Evolutionary conservation across 1,139 yeast genomes (phyloP), one percentile per base, ranked within the genome.

Genomic region (Scheffersomyces cryptocercus): DNA sequence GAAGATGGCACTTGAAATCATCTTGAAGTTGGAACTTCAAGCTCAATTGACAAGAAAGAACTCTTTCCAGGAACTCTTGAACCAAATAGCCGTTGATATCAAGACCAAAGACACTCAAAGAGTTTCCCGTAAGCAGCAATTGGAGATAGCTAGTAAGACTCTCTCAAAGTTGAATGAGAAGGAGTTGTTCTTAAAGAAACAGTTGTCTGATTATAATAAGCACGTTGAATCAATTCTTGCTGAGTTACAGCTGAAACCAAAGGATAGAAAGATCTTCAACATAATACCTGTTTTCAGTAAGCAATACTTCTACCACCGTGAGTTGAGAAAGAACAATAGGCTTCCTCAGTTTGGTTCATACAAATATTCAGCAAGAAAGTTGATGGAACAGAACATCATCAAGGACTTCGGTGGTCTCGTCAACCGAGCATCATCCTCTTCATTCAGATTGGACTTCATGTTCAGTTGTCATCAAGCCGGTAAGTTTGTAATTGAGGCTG

Each of bases 71-170:
- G 84, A 79, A 20, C 62, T 93, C 24, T 67, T 93, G 46, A 90
- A 90, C 58, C 89, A 87, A 49, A 85, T 93, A 48, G 96, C 96
- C 0, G 68, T 78, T 42, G 97, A 95, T 52, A 89, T 93, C 53
- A 83, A 84, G 56, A 82, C 88, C 34, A 90, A 90, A 56, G 84
- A 84, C 51, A 79, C 82, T 43, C 86, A 87, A 49, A 76, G 96
- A 47, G 63, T 77, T 12, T 71, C 78, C 31, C 73, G 96, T 26
- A 73, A 75, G 42, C 73, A 78, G 32, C 96, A 89, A 56, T 67
- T 88, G 46, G 73, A 71, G 14, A 70, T 81, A 20, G 84, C 91
- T 2, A 64, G 73, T 32, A 79, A 76, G 36, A 85, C 96, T 0
- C 62, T 86, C 44, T 67, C 70, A 5, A 80, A 84, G 51, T 68